phyloP scores from a whole-genome alignment of 371 early-diverging fungal genomes.

The Syncephalis fuscata region DNA sequence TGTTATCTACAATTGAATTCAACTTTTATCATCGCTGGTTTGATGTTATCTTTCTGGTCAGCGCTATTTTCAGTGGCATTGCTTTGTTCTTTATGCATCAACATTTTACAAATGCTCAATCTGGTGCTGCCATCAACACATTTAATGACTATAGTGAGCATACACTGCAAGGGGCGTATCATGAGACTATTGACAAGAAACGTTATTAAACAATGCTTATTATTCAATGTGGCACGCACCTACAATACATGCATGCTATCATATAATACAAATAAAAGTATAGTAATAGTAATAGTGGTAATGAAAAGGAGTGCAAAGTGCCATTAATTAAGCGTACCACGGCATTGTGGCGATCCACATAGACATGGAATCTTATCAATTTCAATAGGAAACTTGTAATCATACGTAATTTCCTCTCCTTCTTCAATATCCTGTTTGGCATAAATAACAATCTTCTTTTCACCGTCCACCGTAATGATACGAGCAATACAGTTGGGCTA shows the following conservation, averaged over 20 bases:
- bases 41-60: constrained; percentile 76
- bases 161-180: too few relatives aligned
- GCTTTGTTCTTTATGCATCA: constrained; percentile 52
- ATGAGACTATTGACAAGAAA: too few relatives aligned
- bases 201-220: too few relatives aligned
- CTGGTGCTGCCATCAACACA: too few relatives aligned
- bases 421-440: constrained; percentile 73
- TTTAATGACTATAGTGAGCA: too few relatives aligned
- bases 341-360: constrained; percentile 72
- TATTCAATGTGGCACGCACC: too few relatives aligned
- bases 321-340: constrained; percentile 37
- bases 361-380: constrained; percentile 85
- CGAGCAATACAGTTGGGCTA: constrained; percentile 96
- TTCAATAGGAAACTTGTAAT: constrained; percentile 96
- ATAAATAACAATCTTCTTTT: constrained; percentile 87
- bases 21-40: constrained; percentile 87
- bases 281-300: not conserved
- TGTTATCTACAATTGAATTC: constrained; percentile 61
- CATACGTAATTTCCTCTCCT: constrained; percentile 97
- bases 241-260: too few relatives aligned
- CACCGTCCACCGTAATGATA: constrained; percentile 69
- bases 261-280: not conserved
- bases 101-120: not conserved
- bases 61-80: constrained; percentile 42
- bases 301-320: not conserved